Evolutionary conservation across 257 asterid genomes (phyloP).

Genomic region (Verbena officinalis): DNA sequence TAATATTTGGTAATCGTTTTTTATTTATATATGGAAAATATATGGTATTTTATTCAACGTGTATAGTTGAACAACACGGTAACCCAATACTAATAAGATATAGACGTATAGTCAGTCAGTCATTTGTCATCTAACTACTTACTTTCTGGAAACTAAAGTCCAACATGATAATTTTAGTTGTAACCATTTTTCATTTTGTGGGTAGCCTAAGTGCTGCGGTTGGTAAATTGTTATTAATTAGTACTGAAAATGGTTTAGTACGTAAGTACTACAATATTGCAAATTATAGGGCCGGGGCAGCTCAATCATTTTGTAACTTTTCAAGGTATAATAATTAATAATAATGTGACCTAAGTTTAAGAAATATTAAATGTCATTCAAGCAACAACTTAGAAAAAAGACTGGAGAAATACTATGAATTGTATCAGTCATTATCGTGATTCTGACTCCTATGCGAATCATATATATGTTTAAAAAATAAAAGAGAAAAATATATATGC

Average conservation of each 20-base stretch:
- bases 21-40: neutral
- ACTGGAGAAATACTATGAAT: neutral
- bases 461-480: no score
- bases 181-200: conserved; percentile 43
- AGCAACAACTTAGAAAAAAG: neutral
- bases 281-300: neutral
- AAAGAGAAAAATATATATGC: no score
- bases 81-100: conserved; percentile 23
- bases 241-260: neutral
- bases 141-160: conserved; percentile 37
- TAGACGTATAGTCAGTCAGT: no score
- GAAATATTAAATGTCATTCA: neutral
- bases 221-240: conserved; percentile 30
- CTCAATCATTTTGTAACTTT: conserved; percentile 3
- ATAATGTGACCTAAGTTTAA: no score
- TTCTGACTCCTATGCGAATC: no score
- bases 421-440: no score
- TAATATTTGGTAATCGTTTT: neutral
- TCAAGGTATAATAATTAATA: neutral
- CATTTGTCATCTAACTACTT: conserved; percentile 49
- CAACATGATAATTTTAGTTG: conserved; percentile 49
- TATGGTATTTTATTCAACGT: conserved; percentile 30
- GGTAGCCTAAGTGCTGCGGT: conserved; percentile 30
- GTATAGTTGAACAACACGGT: conserved; percentile 51
- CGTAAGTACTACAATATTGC: neutral